These are phyloP conservation scores for Alternaria sp. DNA, from an alignment of 2,329 filamentous ascomycete species.

Conservation along the genomic window DNA sequence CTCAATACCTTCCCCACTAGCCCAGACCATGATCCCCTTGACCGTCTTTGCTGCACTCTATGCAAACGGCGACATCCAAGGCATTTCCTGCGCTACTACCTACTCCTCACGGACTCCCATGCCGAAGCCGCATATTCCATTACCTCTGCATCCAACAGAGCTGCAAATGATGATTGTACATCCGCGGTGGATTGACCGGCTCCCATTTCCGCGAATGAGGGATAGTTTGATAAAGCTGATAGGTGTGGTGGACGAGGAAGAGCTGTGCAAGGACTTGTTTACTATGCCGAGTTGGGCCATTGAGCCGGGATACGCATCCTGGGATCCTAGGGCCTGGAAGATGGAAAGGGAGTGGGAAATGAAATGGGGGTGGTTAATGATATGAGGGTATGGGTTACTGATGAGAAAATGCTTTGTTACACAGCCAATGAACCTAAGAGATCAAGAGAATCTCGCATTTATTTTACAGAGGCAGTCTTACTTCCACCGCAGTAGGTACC, in stretches of 20 bases:
- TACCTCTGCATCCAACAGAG: slow-evolving; percentile 42
- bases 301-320: slow-evolving; percentile 28
- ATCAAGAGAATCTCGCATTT: not conserved
- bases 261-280: slow-evolving; percentile 45
- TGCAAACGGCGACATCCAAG: slow-evolving; percentile 27
- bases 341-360: slow-evolving; percentile 42
- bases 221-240: slow-evolving; percentile 45
- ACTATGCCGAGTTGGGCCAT: slow-evolving; percentile 44
- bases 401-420: not conserved
- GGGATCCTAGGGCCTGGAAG: slow-evolving; percentile 46
- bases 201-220: slow-evolving; percentile 51
- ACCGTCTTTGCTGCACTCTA: slow-evolving; percentile 40
- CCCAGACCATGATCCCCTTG: slow-evolving; percentile 18
- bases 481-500: not conserved
- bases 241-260: slow-evolving; percentile 46
- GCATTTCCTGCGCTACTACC: slow-evolving; percentile 33
- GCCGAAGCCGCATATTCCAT: slow-evolving; percentile 23
- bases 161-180: slow-evolving; percentile 45
- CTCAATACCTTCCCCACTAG: slow-evolving; percentile 3
- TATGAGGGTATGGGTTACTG: not conserved
- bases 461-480: not conserved
- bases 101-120: slow-evolving; percentile 31
- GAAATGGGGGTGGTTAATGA: slow-evolving; percentile 46
- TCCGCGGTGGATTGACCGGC: slow-evolving; percentile 50
- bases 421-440: not conserved